Base-by-base conservation (phyloP, 345 rosid genomes). In the Nasturtium officinale region DNA sequence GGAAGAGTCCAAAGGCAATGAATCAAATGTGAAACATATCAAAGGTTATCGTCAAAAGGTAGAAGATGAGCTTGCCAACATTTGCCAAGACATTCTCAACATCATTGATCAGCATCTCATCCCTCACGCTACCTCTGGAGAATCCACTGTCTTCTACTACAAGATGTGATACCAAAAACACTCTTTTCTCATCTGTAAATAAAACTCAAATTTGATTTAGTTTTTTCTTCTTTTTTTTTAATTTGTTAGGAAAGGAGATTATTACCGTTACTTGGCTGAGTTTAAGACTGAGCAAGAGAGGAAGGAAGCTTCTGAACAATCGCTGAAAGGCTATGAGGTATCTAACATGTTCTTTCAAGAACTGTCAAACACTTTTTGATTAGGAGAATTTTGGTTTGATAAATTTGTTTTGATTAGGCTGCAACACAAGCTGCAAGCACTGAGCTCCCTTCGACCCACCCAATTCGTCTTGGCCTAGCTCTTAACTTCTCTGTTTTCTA, bases 401-500 rank as follows among this genome's bases (percentile, higher is more conserved):
- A 3, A 59, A 20, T 18, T 13, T 35, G 23, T 6, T 50, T 70
- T 71, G 73, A 21, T 23, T 67, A 94, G 97, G 96, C 97, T 82
- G 99, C 99, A 70, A 86, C 96, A 60, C 83, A 85, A 69, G 76
- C 88, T 37, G 97, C 99, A 74, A 95, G 77, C 84, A 86, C 87
- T 35, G 97, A 91, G 63, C 96, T 95, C 64, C 92, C 99, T 62
- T 90, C 99, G 21, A 91, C 99, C 17, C 99, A 95, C 71, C 99
- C 99, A 12, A 91, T 95, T 72, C 96, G 99, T 37, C 97, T 95
- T 37, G 99, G 99, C 51, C 96, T 95, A 71, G 97, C 99, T 9
- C 99, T 95, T 56, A 95, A 95, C 89, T 95, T 91, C 84, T 95
- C 97, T 68, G 99, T 95, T 23, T 95, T 95, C 81, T 91, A 95